Evolutionary conservation across 768 basidiomycete genomes (phyloP), one percentile per base, ranked within the genome.

Genomic region (Epithele typhae): DNA sequence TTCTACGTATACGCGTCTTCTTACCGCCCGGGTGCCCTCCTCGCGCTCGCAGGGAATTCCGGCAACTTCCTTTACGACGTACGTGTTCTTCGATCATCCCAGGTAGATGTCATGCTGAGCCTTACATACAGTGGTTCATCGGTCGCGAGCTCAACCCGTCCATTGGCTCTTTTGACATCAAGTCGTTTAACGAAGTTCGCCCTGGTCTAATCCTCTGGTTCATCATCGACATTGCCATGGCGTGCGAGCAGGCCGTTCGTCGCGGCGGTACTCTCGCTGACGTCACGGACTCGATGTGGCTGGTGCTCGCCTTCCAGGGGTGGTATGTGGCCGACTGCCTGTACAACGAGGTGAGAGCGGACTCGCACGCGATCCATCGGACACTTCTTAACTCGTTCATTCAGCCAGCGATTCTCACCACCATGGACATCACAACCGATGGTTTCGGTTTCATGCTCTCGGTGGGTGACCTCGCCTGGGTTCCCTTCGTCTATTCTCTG

Each of bases 381-480:
- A 8, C 18, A 36, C 8, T 19, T 9, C 35, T 30, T 30, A 7
- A 30, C 27, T 14, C 14, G 27, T 30, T 7, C 14, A 30, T 30
- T 30, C 35, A 96, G 91, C 78, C 88, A 2, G 86, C 89, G 9
- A 76, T 99, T 54, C 75, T 98, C 47, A 94, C 91, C 1, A 92
- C 87, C 3, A 99, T 99, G 90, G 96, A 99, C 60, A 94, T 99
- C 61, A 94, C 86, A 3, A 89, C 88, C 10, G 96, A 99, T 58
- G 96, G 96, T 10, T 97, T 98, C 59, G 96, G 96, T 6, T 97
- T 93, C 76, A 99, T 99, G 96, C 84, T 99, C 23, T 69, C 92
- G 4, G 78, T 95, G 38, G 95, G 96, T 34, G 92, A 97, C 60
- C 78, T 97, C 23, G 68, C 82, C 17, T 97, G 91, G 87, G 90